A percentile compares a stretch with the other conserved stretches of the same genome.
phyloP scores from a whole-genome alignment of 768 basidiomycete genomes.

The Lactifluus volemus region DNA sequence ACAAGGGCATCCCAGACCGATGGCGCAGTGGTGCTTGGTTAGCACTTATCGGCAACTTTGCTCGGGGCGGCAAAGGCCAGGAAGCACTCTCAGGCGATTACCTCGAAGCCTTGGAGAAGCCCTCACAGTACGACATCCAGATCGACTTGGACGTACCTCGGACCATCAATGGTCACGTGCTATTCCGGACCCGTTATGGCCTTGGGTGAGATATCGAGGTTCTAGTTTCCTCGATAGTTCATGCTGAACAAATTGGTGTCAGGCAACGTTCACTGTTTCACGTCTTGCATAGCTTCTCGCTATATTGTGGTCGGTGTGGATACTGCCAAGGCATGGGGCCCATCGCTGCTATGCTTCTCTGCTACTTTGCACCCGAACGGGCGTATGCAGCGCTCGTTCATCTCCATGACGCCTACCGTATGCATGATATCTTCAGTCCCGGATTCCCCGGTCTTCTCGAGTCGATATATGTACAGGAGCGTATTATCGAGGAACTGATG shows the following conservation, averaged over 20 bases:
- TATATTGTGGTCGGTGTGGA: constrained; percentile 77
- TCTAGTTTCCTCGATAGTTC: background rate
- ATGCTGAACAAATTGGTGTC: background rate
- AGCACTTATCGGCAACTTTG: constrained; percentile 53
- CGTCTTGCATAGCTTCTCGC: constrained; percentile 86
- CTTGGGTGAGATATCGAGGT: constrained; percentile 49
- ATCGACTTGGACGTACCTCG: constrained; percentile 97
- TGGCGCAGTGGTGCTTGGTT: constrained; percentile 95
- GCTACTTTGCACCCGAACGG: constrained; percentile 87
- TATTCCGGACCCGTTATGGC: constrained; percentile 94
- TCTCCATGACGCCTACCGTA: constrained; percentile 80
- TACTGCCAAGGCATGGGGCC: constrained; percentile 99
- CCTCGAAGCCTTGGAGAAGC: constrained; percentile 58
- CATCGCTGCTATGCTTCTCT: constrained; percentile 88
- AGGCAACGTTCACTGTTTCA: constrained; percentile 95
- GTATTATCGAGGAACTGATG: constrained; percentile 78
- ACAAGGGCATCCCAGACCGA: constrained; percentile 94
- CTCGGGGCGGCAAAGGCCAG: constrained; percentile 39
- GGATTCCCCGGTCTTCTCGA: constrained; percentile 96
- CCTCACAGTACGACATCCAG: constrained; percentile 89
- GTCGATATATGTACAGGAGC: constrained; percentile 93
- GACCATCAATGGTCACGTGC: constrained; percentile 89
- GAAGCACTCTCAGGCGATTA: constrained; percentile 41
- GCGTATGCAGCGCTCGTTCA: constrained; percentile 78
- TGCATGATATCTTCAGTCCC: constrained; percentile 85